Base-by-base conservation (phyloP, 306 rosid genomes). In the Cicer cuneatum region DNA sequence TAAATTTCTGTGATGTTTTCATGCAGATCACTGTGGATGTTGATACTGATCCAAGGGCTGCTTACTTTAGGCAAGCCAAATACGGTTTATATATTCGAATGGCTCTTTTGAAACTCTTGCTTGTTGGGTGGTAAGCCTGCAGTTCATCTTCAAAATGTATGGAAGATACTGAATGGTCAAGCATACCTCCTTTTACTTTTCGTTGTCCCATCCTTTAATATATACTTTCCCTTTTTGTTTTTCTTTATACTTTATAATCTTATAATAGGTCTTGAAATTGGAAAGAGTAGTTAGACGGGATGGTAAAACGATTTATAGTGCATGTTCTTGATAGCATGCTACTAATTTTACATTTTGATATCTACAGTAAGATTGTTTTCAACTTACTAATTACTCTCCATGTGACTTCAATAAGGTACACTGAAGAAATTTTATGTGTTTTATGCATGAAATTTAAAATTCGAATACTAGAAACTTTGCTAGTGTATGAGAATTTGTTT, bases 11-110 rank as follows among this genome's bases (percentile, higher is more conserved):
- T 54, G 5, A 47, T 83, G 72, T 48, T 72, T 74, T 62, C 7
- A 61, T 86, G 85, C 85, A 92, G 96, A 90, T 90, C 76, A 82
- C 88, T 1, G 86, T 83, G 58, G 97, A 89, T 48, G 95, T 90
- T 73, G 95, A 93, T 81, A 62, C 45, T 70, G 95, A 93, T 84
- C 83, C 89, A 2, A 85, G 93, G 73, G 97, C 93, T 65, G 93
- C 95, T 75, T 89, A 87, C 84, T 93, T 93, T 71, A 84, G 93
- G 77, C 98, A 90, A 60, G 97, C 95, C 65, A 90, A 93, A 84
- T 90, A 93, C 37, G 95, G 98, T 74, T 88, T 87, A n/a, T 86
- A 85, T 66, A 93, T 87, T 57, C 80, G 97, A 71, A 90, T 93
- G 98, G 92, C 97, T 2, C 89, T 90, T 69, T 61, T 90, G 81